Base-by-base conservation (phyloP, 2,329 filamentous ascomycete genomes). In the Aspergillus nomiae region DNA sequence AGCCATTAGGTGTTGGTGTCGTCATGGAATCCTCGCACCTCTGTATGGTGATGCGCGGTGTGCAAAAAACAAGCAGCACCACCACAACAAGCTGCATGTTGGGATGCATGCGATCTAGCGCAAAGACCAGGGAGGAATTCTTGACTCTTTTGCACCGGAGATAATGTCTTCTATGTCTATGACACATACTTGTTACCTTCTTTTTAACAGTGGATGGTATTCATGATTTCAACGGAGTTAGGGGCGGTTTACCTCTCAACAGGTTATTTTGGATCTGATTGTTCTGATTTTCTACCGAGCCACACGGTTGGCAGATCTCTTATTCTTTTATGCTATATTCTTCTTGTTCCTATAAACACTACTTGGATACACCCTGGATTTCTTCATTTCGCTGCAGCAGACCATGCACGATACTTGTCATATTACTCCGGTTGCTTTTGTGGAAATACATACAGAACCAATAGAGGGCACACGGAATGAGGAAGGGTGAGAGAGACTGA, bases 11-110 rank as follows among this genome's bases (percentile, higher is more conserved):
- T 54, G 94, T 99, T 2, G 94, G 92, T 24, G 95, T 99, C 2
- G 94, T 99, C 63, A 97, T 99, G 90, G 95, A 99, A 75, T 96
- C 92, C 16, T 94, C 89, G 73, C 95, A 99, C 80, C 83, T 98
- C 54, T 99, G 95, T 83, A 99, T 98, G 94, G 93, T 97, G 19
- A 98, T 97, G 94, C 88, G 95, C 54, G 95, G 95, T n/a, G 94
- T 99, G 11, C 88, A 97, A 76, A 97, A 99, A 84, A 93, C 92
- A 0, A 87, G 85, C 46, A 89, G 91, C 57, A 90, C 87, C 21
- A 98, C 95, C 8, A 95, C 96, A 43, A 99, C 95, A 21, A 97
- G 93, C 82, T 98, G 94, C 77, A 96, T 99, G 80, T 86, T 98
- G n/a, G 95, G 95, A 45, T 94, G 93, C 73, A 96, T 99, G 84